Conservation (phyloP, 208 protist species). For the Strigomonas culicis region DNA sequence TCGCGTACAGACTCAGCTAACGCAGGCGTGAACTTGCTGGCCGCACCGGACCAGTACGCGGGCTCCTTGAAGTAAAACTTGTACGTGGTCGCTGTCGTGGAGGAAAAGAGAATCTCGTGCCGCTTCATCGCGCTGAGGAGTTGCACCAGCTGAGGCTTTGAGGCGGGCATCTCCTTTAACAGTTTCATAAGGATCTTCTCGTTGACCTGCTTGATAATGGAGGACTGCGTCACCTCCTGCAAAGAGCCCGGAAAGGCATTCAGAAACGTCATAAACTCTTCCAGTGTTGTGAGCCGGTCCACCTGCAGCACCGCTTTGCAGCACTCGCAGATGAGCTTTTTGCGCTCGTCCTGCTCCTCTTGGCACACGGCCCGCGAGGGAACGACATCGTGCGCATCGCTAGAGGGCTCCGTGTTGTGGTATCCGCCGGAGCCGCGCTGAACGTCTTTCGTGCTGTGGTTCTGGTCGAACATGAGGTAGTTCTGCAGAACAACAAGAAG, state of each 20-base stretch:
- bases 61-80: slow-evolving; percentile 21
- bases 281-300: slow-evolving; percentile 44
- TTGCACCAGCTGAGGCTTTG: slow-evolving; percentile 18
- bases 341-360: slow-evolving; percentile 15
- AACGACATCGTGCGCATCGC: too few species aligned
- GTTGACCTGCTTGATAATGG: slow-evolving; percentile 43
- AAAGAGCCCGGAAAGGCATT: slow-evolving; percentile 43
- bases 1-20: slow-evolving; percentile 3
- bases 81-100: slow-evolving; percentile 17
- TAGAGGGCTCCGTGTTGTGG: too few species aligned
- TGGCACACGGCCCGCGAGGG: neutral
- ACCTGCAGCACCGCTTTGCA: slow-evolving; percentile 63
- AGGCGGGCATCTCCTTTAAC: slow-evolving; percentile 12
- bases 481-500: slow-evolving; percentile 68
- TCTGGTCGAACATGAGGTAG: slow-evolving; percentile 31
- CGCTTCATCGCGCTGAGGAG: slow-evolving; percentile 36
- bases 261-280: slow-evolving; percentile 51
- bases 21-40: neutral
- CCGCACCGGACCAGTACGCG: neutral
- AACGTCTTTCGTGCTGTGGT: too few species aligned
- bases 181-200: slow-evolving; percentile 31
- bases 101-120: slow-evolving; percentile 32
- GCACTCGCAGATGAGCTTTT: slow-evolving; percentile 30
- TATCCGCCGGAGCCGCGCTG: too few species aligned
- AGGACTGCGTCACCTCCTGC: slow-evolving; percentile 29